Evolutionary conservation across 2,329 filamentous ascomycete genomes (phyloP).

Genomic region (Fusarium sp.): DNA sequence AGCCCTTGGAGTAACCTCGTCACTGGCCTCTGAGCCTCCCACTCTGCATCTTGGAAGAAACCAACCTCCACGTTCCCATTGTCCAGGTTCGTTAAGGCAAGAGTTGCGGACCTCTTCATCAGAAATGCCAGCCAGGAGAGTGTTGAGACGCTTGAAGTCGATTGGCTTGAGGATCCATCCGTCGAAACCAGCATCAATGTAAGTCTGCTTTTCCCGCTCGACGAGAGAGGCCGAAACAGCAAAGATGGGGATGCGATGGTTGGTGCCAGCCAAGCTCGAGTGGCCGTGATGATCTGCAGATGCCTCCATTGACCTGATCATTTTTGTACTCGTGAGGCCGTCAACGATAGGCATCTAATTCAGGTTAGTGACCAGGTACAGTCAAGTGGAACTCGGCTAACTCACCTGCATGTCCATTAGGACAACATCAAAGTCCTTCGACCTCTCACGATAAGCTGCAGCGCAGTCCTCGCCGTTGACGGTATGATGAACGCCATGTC

Average conservation of each 20-base stretch:
- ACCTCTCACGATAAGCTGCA: conserved; percentile 71
- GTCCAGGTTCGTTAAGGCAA: conserved; percentile 75
- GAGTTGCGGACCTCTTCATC: conserved; percentile 66
- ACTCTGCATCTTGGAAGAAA: conserved; percentile 57
- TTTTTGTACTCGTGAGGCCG: conserved; percentile 82
- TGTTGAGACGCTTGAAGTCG: conserved; percentile 78
- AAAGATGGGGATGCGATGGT: conserved; percentile 81
- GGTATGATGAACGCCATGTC: conserved; percentile 77
- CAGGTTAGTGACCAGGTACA: not conserved
- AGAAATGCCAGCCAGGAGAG: conserved; percentile 75
- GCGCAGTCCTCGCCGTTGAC: conserved; percentile 89
- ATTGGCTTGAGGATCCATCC: conserved; percentile 93
- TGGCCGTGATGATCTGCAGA: conserved; percentile 58
- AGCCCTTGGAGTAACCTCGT: conserved; percentile 46
- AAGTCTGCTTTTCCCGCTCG: conserved; percentile 74
- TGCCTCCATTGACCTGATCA: conserved; percentile 81
- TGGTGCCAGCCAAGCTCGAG: conserved; percentile 68
- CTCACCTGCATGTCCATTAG: conserved; percentile 93
- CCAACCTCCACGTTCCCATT: conserved; percentile 91
- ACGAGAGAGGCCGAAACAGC: conserved; percentile 86
- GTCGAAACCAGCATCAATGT: conserved; percentile 84
- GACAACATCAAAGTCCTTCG: conserved; percentile 76
- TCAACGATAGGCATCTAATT: conserved; percentile 92
- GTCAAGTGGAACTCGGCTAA: conserved; percentile 6
- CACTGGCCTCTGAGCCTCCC: conserved; percentile 27